Base-by-base conservation (phyloP, 495 filamentous ascomycete genomes). In the Trypethelium eluteriae region DNA sequence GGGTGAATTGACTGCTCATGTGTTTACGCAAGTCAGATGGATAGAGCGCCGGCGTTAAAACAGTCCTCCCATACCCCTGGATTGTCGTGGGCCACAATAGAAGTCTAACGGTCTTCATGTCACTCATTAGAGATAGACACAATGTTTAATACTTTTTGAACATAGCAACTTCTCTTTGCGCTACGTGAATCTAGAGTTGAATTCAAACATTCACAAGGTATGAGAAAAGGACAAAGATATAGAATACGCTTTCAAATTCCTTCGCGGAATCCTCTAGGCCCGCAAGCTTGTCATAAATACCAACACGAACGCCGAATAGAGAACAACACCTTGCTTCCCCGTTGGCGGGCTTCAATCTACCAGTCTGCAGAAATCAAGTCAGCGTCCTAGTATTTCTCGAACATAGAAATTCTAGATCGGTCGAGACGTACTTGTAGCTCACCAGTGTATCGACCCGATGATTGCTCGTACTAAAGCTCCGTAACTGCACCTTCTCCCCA, bases 391-490 rank as follows among this genome's bases (percentile, higher is more conserved):
- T 7, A 9, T 7, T 36, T 5, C 49, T 18, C 49, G 5, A 59
- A 7, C 53, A 36, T 35, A 9, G 5, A 36, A 10, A n/a, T 32
- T 25, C 49, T 53, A 1, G 1, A 6, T 7, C 32, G 36, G 11
- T 4, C 35, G 32, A 25, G 44, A 69, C 74, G 32, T 66, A 76
- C 74, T 91, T 84, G 77, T 98, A 98, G 78, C 90, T 96, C 49
- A 98, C 94, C 49, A 96, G 75, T 3, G 94, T 98, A 74, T 96
- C 95, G 2, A 98, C 95, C 7, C 88, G 82, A 75, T 98, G 94
- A 71, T 86, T 94, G 67, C 87, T 91, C 5, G 94, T 98, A 76
- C 92, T 96, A 77, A 97, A 98, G 67, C 93, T 96, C 71, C 95
- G 82, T 70, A 98, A 78, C 76, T 95, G 92, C 9, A 98, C 94